Evolutionary conservation across 805 yeast genomes (phyloP).

Genomic region (Zygosaccharomyces pseudorouxii): DNA sequence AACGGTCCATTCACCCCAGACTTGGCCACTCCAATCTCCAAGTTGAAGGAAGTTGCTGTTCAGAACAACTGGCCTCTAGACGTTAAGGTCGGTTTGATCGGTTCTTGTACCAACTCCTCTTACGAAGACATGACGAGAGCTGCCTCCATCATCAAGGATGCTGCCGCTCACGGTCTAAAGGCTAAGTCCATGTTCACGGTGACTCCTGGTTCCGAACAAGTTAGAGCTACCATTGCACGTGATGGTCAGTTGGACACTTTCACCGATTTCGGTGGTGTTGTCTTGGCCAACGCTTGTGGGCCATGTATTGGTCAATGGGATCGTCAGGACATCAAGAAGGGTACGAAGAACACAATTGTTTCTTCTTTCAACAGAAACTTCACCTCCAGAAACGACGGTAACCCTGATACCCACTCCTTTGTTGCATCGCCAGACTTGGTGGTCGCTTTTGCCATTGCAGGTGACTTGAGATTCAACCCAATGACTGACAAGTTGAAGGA

Average conservation of each 20-base stretch:
- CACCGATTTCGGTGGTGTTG: slow-evolving; percentile 88
- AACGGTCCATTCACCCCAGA: slow-evolving; percentile 99
- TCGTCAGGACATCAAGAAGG: slow-evolving; percentile 86
- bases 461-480: slow-evolving; percentile 96
- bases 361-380: slow-evolving; percentile 98
- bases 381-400: slow-evolving; percentile 97
- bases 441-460: slow-evolving; percentile 92
- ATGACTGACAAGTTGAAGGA: slow-evolving; percentile 83
- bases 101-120: slow-evolving; percentile 98
- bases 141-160: slow-evolving; percentile 86
- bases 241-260: slow-evolving; percentile 90
- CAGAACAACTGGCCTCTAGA: slow-evolving; percentile 89
- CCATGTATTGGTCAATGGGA: slow-evolving; percentile 99
- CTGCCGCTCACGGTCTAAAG: slow-evolving; percentile 84
- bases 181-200: slow-evolving; percentile 89
- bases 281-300: slow-evolving; percentile 97
- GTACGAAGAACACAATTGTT: slow-evolving; percentile 93
- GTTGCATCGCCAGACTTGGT: slow-evolving; percentile 96
- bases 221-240: slow-evolving; percentile 95
- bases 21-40: slow-evolving; percentile 90
- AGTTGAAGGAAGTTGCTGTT: slow-evolving; percentile 76
- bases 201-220: slow-evolving; percentile 98
- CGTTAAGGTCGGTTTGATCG: slow-evolving; percentile 92
- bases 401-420: slow-evolving; percentile 95
- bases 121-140: slow-evolving; percentile 98